Evolutionary conservation across 139 green algal species (phyloP), one percentile per base, ranked within the genome.

Genomic region (Dunaliella primolecta): DNA sequence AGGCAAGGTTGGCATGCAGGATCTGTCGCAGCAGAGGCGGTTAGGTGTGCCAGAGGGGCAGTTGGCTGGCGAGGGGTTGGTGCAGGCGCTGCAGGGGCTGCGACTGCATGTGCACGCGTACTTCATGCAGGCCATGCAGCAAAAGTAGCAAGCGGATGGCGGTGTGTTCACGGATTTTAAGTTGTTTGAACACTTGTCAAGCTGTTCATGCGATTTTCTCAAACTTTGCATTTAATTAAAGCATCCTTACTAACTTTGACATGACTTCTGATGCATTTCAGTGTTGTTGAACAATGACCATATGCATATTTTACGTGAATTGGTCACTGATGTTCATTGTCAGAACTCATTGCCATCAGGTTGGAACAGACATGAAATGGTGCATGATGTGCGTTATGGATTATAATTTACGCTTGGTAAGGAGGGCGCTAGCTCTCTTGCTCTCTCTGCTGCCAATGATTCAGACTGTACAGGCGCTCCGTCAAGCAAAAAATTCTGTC

Each of bases 101-200:
- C 24, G 78, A n/a, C 23, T 31, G 37, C 78, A 75, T 75, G 78
- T 83, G 75, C 46, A 64, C 46, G 46, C 46, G 15, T 64, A 64
- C 46, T 64, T 64, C 46, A 64, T 64, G 46, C 46, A 64, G 46
- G 46, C 7, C 46, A 64, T 64, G 46, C 46, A 15, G 46, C 46
- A 64, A 15, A 7, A 15, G 46, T 15, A 64, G 46, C 15, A 15
- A 64, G 46, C 15, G 46, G 46, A 15, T 64, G 46, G 46, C 15
- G 46, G 15, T 64, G 46, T 15, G 15, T 15, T 64, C 46, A 7
- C 46, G 7, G 46, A 64, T 64, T 25, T 7, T 64, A 15, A 25
- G 7, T 25, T 15, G 7, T 64, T 64, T 64, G 46, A 7, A 64
- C 15, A 64, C 7, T 15, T 64, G 46, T 7, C 15, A 64, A 15